Percentiles rank a stretch among this genome's conserved stretches.
Evolutionary conservation across 2,329 filamentous ascomycete species (phyloP).

Genomic region (Didymella glomerata): DNA sequence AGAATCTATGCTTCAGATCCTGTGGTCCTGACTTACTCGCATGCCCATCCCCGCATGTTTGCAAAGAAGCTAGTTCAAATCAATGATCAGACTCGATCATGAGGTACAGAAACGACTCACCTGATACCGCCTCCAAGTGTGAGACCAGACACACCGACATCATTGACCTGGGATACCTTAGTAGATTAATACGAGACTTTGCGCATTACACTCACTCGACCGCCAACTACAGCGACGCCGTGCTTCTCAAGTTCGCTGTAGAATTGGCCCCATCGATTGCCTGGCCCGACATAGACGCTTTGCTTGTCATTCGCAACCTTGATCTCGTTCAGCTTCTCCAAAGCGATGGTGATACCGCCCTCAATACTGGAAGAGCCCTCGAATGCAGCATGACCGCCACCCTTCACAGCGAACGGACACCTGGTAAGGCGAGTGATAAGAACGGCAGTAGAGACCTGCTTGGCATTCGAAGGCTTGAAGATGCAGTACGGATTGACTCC

Average conservation of each 20-base stretch:
- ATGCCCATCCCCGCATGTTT: slow-evolving; percentile 1
- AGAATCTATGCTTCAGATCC: background rate
- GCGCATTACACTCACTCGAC: no score
- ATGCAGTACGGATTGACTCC: slow-evolving; percentile 38
- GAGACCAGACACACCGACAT: background rate
- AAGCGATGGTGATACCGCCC: slow-evolving; percentile 42
- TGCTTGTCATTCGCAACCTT: slow-evolving; percentile 31
- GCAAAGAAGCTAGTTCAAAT: background rate
- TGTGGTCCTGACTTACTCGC: background rate
- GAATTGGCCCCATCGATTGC: slow-evolving; percentile 47
- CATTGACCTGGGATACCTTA: no score
- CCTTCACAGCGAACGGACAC: slow-evolving; percentile 54
- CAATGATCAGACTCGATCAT: no score
- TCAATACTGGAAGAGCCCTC: slow-evolving; percentile 44
- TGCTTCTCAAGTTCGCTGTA: slow-evolving; percentile 43
- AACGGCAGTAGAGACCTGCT: slow-evolving; percentile 32
- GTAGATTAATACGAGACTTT: no score
- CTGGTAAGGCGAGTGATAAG: slow-evolving; percentile 35
- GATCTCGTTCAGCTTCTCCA: slow-evolving; percentile 38
- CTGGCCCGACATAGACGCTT: slow-evolving; percentile 42
- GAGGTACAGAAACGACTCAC: no score
- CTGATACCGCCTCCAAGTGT: background rate
- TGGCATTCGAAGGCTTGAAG: slow-evolving; percentile 34
- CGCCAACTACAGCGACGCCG: slow-evolving; percentile 24
- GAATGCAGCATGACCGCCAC: slow-evolving; percentile 40